A percentile compares a stretch with the other conserved stretches of the same genome.
Evolutionary conservation across 352 stramenopile species (phyloP).

Genomic region (Phytophthora europaea): DNA sequence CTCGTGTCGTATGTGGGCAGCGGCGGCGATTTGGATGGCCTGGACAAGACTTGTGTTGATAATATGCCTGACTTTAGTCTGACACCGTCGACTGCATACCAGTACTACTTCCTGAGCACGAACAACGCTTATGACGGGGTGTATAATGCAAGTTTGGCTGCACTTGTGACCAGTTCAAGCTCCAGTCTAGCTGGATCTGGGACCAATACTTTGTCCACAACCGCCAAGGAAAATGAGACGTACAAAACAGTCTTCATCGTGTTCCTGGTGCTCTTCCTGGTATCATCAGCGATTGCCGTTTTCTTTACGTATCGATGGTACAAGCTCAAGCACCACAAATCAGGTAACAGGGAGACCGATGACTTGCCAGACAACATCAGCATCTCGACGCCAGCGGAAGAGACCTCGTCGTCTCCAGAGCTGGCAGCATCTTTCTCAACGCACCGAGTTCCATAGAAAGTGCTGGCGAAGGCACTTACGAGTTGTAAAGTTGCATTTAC

Average conservation of each 20-base stretch:
- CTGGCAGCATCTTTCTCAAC: slow-evolving; percentile 14
- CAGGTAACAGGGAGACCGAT: slow-evolving; percentile 16
- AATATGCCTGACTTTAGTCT: slow-evolving; percentile 48
- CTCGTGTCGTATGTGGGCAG: slow-evolving; percentile 52
- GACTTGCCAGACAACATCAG: slow-evolving; percentile 21
- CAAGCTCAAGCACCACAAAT: slow-evolving; percentile 30
- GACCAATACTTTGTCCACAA: not conserved
- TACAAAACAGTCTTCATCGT: slow-evolving; percentile 62
- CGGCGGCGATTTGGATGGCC: slow-evolving; percentile 37
- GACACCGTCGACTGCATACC: slow-evolving; percentile 21
- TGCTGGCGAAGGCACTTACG: too few species aligned
- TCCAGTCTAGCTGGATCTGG: slow-evolving; percentile 3
- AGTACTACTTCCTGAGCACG: slow-evolving; percentile 48
- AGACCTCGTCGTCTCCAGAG: slow-evolving; percentile 8
- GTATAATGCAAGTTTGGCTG: slow-evolving; percentile 37
- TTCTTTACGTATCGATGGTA: slow-evolving; percentile 45
- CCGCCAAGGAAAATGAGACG: slow-evolving; percentile 14
- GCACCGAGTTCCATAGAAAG: slow-evolving; percentile 8
- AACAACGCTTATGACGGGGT: slow-evolving; percentile 49
- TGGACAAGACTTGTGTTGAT: slow-evolving; percentile 62
- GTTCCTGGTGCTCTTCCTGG: slow-evolving; percentile 52
- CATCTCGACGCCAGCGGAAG: slow-evolving; percentile 13
- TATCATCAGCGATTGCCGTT: slow-evolving; percentile 27
- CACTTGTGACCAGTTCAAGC: slow-evolving; percentile 12
- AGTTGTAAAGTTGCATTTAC: too few species aligned